These are phyloP conservation scores for Erythrophleum fordii DNA, from an alignment of 306 rosid species.

Conservation along the genomic window DNA sequence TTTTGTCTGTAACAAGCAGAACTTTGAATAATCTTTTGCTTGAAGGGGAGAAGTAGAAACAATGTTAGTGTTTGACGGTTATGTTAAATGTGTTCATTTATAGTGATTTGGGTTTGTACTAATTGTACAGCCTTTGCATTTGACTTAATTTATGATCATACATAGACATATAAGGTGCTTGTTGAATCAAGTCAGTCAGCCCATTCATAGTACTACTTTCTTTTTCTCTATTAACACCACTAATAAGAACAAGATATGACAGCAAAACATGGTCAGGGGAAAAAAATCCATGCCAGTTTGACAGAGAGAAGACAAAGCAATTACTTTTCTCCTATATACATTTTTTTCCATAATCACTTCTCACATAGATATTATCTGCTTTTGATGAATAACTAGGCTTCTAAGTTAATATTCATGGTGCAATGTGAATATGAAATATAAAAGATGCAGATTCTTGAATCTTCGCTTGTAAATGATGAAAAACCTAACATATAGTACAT, in stretches of 20 bases:
- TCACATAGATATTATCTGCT: neutral
- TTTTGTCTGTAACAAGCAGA: neutral
- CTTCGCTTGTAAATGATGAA: slow-evolving; percentile 4
- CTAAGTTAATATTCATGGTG: neutral
- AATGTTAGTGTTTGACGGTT: neutral
- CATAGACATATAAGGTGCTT: neutral
- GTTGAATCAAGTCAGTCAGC: neutral
- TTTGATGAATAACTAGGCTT: neutral
- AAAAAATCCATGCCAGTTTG: neutral
- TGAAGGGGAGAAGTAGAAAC: neutral
- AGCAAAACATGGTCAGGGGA: neutral
- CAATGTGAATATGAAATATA: slow-evolving; percentile 18
- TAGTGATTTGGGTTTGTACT: neutral
- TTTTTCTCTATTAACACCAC: neutral
- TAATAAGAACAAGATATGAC: neutral
- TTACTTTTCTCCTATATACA: neutral
- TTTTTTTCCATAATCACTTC: neutral
- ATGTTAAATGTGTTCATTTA: neutral
- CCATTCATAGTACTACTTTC: neutral
- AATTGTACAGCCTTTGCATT: neutral
- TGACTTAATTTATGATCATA: neutral
- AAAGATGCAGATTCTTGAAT: slow-evolving; percentile 5
- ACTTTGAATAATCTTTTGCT: neutral
- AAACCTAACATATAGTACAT: neutral
- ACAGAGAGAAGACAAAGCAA: slow-evolving; percentile 8